Percentiles rank a stretch among this genome's conserved stretches.
Evolutionary conservation across 441 rosid genomes (phyloP).

Genomic region (Manihot esculenta): DNA sequence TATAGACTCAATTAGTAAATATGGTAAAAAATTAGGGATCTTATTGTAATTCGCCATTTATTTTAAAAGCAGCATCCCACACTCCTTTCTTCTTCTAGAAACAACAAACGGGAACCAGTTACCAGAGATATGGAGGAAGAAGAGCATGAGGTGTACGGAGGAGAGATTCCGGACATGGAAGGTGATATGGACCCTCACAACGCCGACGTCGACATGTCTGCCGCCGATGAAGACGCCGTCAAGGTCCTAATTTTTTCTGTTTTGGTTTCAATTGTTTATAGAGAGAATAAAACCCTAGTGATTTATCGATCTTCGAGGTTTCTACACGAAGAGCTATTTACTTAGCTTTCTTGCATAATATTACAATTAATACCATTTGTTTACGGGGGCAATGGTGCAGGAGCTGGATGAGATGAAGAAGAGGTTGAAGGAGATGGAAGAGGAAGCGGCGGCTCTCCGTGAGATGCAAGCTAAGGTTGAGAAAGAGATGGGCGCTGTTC

Average conservation of each 20-base stretch:
- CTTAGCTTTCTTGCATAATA: not conserved
- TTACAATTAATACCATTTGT: too few species aligned
- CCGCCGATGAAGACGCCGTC: slow-evolving; percentile 76
- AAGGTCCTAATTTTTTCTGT: slow-evolving; percentile 37
- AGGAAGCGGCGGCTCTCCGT: slow-evolving; percentile 92
- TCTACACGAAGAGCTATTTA: not conserved
- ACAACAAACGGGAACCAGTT: not conserved
- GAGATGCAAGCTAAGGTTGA: slow-evolving; percentile 98
- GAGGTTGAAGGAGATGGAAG: slow-evolving; percentile 93
- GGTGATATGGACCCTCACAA: slow-evolving; percentile 65
- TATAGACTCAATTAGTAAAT: too few species aligned
- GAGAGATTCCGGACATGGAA: slow-evolving; percentile 85
- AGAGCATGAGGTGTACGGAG: slow-evolving; percentile 95
- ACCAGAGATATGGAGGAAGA: slow-evolving; percentile 65
- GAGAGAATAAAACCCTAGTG: slow-evolving; percentile 15
- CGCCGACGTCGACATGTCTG: slow-evolving; percentile 65
- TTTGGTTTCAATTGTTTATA: slow-evolving; percentile 1
- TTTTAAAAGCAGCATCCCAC: too few species aligned
- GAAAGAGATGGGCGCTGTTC: slow-evolving; percentile 91
- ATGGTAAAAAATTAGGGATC: too few species aligned
- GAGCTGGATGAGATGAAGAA: slow-evolving; percentile 95
- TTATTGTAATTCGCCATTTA: too few species aligned
- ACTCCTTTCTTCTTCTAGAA: not conserved
- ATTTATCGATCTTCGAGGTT: not conserved
- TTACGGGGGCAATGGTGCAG: slow-evolving; percentile 28